Evolutionary conservation across 768 basidiomycete genomes (phyloP).

Genomic region (Naganishia kalamii): DNA sequence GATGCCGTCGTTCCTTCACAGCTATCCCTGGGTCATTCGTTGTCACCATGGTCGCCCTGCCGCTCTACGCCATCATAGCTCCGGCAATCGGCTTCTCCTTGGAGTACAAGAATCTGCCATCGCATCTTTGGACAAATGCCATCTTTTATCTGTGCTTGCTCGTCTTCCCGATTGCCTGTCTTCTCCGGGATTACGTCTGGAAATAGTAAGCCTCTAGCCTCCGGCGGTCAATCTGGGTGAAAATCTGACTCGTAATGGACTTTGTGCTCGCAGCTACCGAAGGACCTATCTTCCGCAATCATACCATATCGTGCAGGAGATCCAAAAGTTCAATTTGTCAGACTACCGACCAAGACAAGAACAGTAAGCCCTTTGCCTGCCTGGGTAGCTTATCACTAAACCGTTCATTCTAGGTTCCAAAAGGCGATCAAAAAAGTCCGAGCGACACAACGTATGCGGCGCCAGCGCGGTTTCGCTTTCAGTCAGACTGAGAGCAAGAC

Average conservation of each 20-base stretch:
- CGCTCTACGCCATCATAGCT: slow-evolving; percentile 78
- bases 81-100: slow-evolving; percentile 78
- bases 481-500: slow-evolving; percentile 85
- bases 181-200: slow-evolving; percentile 86
- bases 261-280: slow-evolving; percentile 59
- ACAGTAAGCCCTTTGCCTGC: slow-evolving; percentile 55
- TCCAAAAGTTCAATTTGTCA: slow-evolving; percentile 98
- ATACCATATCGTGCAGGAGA: slow-evolving; percentile 97
- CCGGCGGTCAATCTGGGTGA: not conserved
- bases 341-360: slow-evolving; percentile 96
- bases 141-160: slow-evolving; percentile 87
- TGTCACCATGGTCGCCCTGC: slow-evolving; percentile 93
- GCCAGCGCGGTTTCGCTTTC: slow-evolving; percentile 95
- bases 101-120: slow-evolving; percentile 83
- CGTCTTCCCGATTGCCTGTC: slow-evolving; percentile 74
- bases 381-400: not conserved
- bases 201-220: slow-evolving; percentile 78
- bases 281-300: slow-evolving; percentile 81
- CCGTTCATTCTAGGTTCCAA: slow-evolving; percentile 63
- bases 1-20: slow-evolving; percentile 35
- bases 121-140: slow-evolving; percentile 76
- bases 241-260: not conserved
- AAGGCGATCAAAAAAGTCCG: slow-evolving; percentile 99
- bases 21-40: slow-evolving; percentile 96
- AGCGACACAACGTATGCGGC: slow-evolving; percentile 94